These are phyloP conservation scores for Lithohypha guttulata DNA, from an alignment of 2,329 filamentous ascomycete species.

Conservation along the genomic window DNA sequence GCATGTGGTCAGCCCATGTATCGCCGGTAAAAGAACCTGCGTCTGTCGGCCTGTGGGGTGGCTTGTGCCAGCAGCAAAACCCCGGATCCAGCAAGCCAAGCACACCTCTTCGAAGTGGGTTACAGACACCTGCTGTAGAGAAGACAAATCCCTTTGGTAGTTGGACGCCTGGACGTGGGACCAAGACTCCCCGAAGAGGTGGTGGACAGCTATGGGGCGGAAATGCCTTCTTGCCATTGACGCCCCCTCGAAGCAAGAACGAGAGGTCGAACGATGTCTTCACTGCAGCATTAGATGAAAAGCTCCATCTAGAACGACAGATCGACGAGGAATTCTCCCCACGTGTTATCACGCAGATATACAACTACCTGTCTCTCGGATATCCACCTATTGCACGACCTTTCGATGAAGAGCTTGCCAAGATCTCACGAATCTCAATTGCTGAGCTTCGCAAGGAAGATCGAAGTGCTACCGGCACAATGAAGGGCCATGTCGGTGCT, in stretches of 20 bases:
- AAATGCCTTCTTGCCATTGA: constrained; percentile 25
- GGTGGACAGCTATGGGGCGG: constrained; percentile 6
- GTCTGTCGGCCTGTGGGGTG: constrained; percentile 24
- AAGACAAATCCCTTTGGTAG: constrained; percentile 24
- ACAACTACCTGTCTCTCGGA: constrained; percentile 89
- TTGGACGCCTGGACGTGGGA: constrained; percentile 19
- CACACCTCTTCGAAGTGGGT: constrained; percentile 23
- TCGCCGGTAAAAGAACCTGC: constrained; percentile 8
- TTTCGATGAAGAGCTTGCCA: constrained; percentile 76
- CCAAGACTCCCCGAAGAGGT: constrained; percentile 24
- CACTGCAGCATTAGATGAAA: constrained; percentile 22
- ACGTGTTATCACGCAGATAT: constrained; percentile 84
- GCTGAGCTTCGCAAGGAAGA: constrained; percentile 64
- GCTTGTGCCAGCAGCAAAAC: constrained; percentile 23
- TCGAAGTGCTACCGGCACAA: constrained; percentile 42
- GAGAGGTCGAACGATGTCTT: constrained; percentile 34
- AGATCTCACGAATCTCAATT: constrained; percentile 62
- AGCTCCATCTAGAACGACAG: constrained; percentile 31
- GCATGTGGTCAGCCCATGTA: constrained; percentile 15
- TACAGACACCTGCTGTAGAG: constrained; percentile 30
- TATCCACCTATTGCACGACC: constrained; percentile 75
- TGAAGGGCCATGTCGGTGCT: constrained; percentile 59
- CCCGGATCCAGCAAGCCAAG: constrained; percentile 14
- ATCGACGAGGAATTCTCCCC: constrained; percentile 64
- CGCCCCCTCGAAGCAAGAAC: constrained; percentile 39